phyloP scores from a whole-genome alignment of 2,329 filamentous ascomycete genomes.

The Hawksworthiomyces lignivorus region DNA sequence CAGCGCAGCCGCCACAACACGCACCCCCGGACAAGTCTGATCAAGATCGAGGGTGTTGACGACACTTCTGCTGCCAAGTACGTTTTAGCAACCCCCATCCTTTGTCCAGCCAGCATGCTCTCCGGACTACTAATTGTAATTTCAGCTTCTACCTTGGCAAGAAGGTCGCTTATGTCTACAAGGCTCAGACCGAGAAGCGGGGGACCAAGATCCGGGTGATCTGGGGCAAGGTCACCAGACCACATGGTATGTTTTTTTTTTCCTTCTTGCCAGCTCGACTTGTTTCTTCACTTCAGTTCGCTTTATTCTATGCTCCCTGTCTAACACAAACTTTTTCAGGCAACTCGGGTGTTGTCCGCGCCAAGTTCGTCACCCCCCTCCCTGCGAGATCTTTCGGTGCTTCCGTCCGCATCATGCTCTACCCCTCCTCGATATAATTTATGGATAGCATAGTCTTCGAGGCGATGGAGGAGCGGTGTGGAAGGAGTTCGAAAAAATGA shows the following conservation, averaged over 20 bases:
- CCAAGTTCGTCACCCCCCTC: constrained; percentile 94
- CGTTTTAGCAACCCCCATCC: constrained; percentile 31
- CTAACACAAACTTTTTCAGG: constrained; percentile 45
- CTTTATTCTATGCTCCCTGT: background rate
- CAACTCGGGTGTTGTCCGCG: constrained; percentile 96
- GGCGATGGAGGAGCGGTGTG: background rate
- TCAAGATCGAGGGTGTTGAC: constrained; percentile 99
- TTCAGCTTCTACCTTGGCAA: constrained; percentile 91
- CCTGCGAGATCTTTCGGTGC: constrained; percentile 95
- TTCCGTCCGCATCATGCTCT: constrained; percentile 94
- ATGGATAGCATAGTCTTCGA: constrained; percentile 31
- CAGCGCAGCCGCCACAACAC: constrained; percentile 89
- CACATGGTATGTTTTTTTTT: constrained; percentile 14
- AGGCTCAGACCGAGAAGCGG: constrained; percentile 86
- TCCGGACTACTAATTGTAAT: constrained; percentile 14
- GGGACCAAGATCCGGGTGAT: constrained; percentile 92
- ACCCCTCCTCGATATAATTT: constrained; percentile 91
- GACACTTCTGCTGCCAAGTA: constrained; percentile 82
- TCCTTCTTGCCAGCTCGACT: too few species aligned
- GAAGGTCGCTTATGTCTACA: constrained; percentile 98
- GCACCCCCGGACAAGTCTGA: constrained; percentile 83
- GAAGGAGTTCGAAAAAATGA: background rate
- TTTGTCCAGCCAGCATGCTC: constrained; percentile 42
- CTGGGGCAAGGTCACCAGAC: constrained; percentile 22
- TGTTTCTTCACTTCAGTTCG: background rate